A percentile compares a stretch with the other conserved stretches of the same genome.
Evolutionary conservation across 176 grass and related monocot genomes (phyloP).

Genomic region (Triticum aestivum): IWGSC_CS_RefSeq_v2.1 NC_057794.1:241732997-241733496

Average conservation of each 20-base stretch:
- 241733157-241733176: slow-evolving; percentile 35
- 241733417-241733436: slow-evolving; percentile 62
- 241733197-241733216: slow-evolving; percentile 37
- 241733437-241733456: slow-evolving; percentile 53
- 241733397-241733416: slow-evolving; percentile 51
- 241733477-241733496: slow-evolving; percentile 67
- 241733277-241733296: slow-evolving; percentile 56
- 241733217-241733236: slow-evolving; percentile 30
- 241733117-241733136: slow-evolving; percentile 58
- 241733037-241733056: slow-evolving; percentile 63
- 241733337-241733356: slow-evolving; percentile 14
- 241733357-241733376: slow-evolving; percentile 19
- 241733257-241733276: slow-evolving; percentile 40
- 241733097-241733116: slow-evolving; percentile 71
- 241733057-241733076: slow-evolving; percentile 37
- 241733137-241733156: slow-evolving; percentile 50
- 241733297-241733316: slow-evolving; percentile 57
- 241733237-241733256: slow-evolving; percentile 30
- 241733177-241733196: slow-evolving; percentile 39
- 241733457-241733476: slow-evolving; percentile 74
- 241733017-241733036: slow-evolving; percentile 87
- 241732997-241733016: slow-evolving; percentile 72
- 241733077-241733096: slow-evolving; percentile 58
- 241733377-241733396: slow-evolving; percentile 8
- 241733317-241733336: slow-evolving; percentile 68